phyloP scores from a whole-genome alignment of 495 filamentous ascomycete genomes.

The Neurospora sp. region DNA sequence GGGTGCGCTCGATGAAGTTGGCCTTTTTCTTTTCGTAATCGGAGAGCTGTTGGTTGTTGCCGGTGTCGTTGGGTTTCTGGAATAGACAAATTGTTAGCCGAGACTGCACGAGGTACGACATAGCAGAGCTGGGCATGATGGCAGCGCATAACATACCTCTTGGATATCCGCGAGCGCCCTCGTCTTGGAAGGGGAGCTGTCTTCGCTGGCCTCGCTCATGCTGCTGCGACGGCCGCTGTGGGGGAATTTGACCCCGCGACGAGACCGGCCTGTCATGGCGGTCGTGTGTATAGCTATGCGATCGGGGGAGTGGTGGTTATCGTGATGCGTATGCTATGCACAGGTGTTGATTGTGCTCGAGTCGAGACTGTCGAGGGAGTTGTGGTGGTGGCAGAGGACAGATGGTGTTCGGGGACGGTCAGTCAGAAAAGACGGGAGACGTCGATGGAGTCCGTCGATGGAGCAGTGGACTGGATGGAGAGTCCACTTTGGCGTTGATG shows the following conservation, averaged over 20 bases:
- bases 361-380: too few species aligned
- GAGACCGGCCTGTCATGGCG: conserved; percentile 26
- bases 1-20: conserved; percentile 92
- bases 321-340: background rate
- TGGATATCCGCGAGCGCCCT: conserved; percentile 31
- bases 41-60: conserved; percentile 25
- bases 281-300: background rate
- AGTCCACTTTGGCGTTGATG: background rate
- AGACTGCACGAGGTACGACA: background rate
- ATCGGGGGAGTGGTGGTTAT: background rate
- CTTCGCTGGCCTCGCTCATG: conserved; percentile 75
- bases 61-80: conserved; percentile 22
- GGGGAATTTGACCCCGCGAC: conserved; percentile 77
- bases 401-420: background rate
- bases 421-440: background rate
- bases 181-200: conserved; percentile 34
- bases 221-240: conserved; percentile 59
- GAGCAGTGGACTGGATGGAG: background rate
- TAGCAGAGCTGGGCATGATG: background rate
- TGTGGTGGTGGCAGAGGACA: background rate
- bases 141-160: conserved; percentile 20
- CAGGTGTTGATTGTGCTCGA: background rate
- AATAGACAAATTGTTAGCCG: conserved; percentile 5
- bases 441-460: background rate
- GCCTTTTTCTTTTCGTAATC: conserved; percentile 98